phyloP scores from a whole-genome alignment of 1,284 basidiomycete species.

The Apiotrichum akiyoshidainum region DNA sequence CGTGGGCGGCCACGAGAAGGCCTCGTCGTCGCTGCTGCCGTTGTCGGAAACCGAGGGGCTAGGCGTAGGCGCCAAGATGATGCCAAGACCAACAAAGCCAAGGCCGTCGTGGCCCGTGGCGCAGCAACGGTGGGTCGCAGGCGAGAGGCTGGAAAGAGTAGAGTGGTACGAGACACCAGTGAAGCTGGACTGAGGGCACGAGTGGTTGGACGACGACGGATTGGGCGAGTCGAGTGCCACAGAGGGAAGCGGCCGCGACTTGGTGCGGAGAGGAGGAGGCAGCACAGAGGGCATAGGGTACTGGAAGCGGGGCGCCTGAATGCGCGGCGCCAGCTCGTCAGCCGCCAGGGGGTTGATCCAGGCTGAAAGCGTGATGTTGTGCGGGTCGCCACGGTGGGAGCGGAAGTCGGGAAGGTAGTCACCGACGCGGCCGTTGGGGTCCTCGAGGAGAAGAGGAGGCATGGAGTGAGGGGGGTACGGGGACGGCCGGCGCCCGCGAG shows the following conservation, averaged over 20 bases:
- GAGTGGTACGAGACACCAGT: not conserved
- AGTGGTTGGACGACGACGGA: not conserved
- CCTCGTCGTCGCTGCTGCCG: slow-evolving; percentile 18
- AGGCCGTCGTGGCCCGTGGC: slow-evolving; percentile 1
- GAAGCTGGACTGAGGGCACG: not conserved
- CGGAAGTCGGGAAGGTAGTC: slow-evolving; percentile 35
- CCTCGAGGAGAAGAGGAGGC: slow-evolving; percentile 31
- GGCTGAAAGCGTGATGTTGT: slow-evolving; percentile 39
- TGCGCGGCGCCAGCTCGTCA: slow-evolving; percentile 9
- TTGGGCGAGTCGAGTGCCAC: slow-evolving; percentile 2
- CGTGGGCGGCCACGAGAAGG: slow-evolving; percentile 16
- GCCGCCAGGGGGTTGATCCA: slow-evolving; percentile 33
- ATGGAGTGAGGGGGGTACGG: slow-evolving; percentile 37
- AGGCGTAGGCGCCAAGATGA: slow-evolving; percentile 16
- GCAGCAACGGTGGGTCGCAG: slow-evolving; percentile 11
- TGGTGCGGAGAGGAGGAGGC: not conserved
- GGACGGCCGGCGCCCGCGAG: slow-evolving; percentile 37
- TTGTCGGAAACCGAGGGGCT: slow-evolving; percentile 8
- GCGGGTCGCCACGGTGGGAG: slow-evolving; percentile 28
- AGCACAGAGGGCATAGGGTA: slow-evolving; percentile 17
- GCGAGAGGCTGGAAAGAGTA: too few relatives aligned
- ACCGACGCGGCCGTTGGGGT: slow-evolving; percentile 27
- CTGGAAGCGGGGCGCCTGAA: slow-evolving; percentile 16
- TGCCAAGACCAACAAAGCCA: slow-evolving; percentile 20
- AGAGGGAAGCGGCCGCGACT: not conserved